Base-by-base conservation (phyloP, 2,329 filamentous ascomycete species). In the Hirsutella minnesotensis region DNA sequence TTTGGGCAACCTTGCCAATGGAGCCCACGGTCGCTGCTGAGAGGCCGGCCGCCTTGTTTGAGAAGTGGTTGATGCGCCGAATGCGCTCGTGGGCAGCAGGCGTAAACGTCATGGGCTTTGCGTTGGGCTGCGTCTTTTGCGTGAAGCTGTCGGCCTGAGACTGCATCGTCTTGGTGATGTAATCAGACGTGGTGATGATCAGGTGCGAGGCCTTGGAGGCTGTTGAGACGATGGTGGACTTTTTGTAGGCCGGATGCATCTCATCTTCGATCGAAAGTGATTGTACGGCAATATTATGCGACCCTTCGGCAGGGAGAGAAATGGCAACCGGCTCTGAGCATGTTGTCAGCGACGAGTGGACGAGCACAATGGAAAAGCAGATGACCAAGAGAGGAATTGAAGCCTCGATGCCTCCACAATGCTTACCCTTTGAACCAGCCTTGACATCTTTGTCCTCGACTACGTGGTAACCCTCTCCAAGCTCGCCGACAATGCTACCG, bases 401-500 rank as follows among this genome's bases (percentile, higher is more conserved):
- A 27, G 24, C 24, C 33, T 19, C 16, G 12, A 3, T 35, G 15
- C 13, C 33, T 20, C 37, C 8, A 12, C 55, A 13, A 36, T 9
- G 15, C 72, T 58, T 69, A 94, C 88, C 85, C 73, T 98, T 96
- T 5, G 85, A 90, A n/a, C 92, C 92, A 15, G 83, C 80, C 58
- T 83, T 79, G 48, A 98, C 72, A 40, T 72, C 73, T 22, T 77
- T 70, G 50, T 89, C 78, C 56, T 95, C 88, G 15, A 90, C 71
- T 16, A 95, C 75, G 50, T 88, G 71, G 55, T 86, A 90, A 16
- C 82, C 83, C 45, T 90, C 83, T 45, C 83, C 79, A 47, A 98
- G 68, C 66, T 98, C 90, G 38, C 92, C 92, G 22, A 98, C 85
- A 9, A 98, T 85, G 53, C 86, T 94, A 41, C 92, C 92, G 63